Percentiles rank a stretch among this genome's conserved stretches.
phyloP scores from a whole-genome alignment of 768 basidiomycete genomes.

The Leccinum boreale region DNA sequence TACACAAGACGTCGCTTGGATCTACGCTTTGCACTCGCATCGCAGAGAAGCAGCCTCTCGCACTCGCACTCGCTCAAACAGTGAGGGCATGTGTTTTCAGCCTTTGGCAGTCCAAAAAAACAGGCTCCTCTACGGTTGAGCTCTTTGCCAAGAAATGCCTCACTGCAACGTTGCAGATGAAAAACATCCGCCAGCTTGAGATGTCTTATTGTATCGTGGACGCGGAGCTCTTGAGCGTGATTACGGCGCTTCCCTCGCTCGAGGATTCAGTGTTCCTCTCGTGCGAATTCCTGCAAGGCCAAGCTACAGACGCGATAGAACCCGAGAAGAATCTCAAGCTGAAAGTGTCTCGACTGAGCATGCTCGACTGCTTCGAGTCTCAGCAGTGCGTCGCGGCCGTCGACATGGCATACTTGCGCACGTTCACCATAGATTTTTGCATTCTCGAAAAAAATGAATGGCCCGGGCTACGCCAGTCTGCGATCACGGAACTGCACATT shows the following conservation, averaged over 20 bases:
- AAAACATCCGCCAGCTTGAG: neutral
- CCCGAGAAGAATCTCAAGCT: neutral
- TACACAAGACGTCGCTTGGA: neutral
- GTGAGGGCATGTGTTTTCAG: neutral
- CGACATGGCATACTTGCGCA: neutral
- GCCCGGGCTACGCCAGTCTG: neutral
- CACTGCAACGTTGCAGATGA: neutral
- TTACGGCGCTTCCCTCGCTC: neutral
- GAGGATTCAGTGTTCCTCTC: neutral
- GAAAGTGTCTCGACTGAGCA: neutral
- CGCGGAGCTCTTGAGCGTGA: neutral
- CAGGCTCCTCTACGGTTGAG: neutral
- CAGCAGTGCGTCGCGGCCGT: neutral
- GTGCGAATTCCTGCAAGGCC: neutral
- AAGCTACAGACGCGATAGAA: neutral
- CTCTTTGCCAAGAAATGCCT: neutral
- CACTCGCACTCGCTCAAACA: neutral
- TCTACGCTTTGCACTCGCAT: neutral
- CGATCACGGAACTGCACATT: neutral
- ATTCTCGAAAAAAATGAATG: neutral
- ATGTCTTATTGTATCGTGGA: neutral
- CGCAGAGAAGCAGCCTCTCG: neutral
- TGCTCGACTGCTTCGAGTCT: neutral
- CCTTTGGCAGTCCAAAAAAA: neutral
- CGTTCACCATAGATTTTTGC: neutral